phyloP scores from a whole-genome alignment of 306 rosid species.

The Chamaecrista fasciculata region DNA sequence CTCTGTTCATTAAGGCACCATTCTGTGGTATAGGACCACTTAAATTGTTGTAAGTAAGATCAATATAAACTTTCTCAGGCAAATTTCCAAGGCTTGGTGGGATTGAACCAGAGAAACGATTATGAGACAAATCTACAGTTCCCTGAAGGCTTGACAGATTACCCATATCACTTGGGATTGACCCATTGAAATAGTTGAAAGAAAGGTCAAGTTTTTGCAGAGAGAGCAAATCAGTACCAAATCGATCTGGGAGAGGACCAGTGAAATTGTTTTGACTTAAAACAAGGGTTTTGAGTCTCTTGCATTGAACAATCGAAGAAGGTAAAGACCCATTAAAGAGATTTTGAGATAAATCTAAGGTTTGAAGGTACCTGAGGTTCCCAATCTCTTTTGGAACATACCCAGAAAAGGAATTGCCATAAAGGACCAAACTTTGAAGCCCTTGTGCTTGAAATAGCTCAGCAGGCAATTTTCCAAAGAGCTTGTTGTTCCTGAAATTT shows the following conservation, averaged over 20 bases:
- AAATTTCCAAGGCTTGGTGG: slow-evolving; percentile 85
- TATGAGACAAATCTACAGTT: slow-evolving; percentile 91
- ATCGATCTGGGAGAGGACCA: slow-evolving; percentile 62
- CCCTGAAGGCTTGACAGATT: slow-evolving; percentile 83
- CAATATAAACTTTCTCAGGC: slow-evolving; percentile 99
- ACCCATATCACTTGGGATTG: slow-evolving; percentile 78
- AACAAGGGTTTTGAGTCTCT: slow-evolving; percentile 68
- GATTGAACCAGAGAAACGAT: slow-evolving; percentile 72
- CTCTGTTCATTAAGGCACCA: slow-evolving; percentile 97
- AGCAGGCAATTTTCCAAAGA: slow-evolving; percentile 63
- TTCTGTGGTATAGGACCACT: slow-evolving; percentile 91
- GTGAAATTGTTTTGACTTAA: slow-evolving; percentile 75
- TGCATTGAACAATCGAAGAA: slow-evolving; percentile 57
- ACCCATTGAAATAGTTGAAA: slow-evolving; percentile 69
- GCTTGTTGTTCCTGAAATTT: slow-evolving; percentile 76
- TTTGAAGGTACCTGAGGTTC: slow-evolving; percentile 73
- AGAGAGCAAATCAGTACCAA: slow-evolving; percentile 58
- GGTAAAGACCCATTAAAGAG: slow-evolving; percentile 79
- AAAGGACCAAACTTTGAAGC: slow-evolving; percentile 88
- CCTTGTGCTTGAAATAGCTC: slow-evolving; percentile 74
- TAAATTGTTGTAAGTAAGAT: slow-evolving; percentile 77
- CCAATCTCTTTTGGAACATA: slow-evolving; percentile 71
- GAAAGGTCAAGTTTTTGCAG: slow-evolving; percentile 76
- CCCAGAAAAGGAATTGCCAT: slow-evolving; percentile 93
- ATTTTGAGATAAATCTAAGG: slow-evolving; percentile 85